Evolutionary conservation across 2,329 filamentous ascomycete genomes (phyloP).

Genomic region (Colletotrichum costaricense): DNA sequence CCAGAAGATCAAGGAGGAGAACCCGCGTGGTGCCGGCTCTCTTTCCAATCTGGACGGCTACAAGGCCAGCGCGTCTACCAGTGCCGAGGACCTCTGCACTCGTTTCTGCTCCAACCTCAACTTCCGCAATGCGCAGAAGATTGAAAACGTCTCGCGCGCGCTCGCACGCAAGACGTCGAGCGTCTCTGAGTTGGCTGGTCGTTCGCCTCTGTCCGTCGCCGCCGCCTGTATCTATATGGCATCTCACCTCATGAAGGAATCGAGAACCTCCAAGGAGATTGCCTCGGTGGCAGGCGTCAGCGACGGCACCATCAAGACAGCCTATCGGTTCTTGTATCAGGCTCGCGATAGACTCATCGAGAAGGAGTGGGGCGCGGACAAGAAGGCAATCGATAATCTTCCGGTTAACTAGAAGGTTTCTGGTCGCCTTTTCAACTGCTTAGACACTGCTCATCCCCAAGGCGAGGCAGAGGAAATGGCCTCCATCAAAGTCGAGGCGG

Average conservation of each 20-base stretch:
- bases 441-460: not conserved
- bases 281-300: constrained; percentile 87
- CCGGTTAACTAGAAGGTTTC: constrained; percentile 53
- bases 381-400: constrained; percentile 77
- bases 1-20: constrained; percentile 75
- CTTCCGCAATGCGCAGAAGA: constrained; percentile 75
- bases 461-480: not conserved
- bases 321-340: constrained; percentile 88
- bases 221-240: constrained; percentile 98
- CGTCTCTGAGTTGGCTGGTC: constrained; percentile 86
- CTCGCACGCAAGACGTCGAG: constrained; percentile 82
- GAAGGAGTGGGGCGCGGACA: constrained; percentile 78
- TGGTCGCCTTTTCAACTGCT: not conserved
- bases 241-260: constrained; percentile 84
- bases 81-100: constrained; percentile 84
- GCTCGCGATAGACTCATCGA: constrained; percentile 81
- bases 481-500: not conserved
- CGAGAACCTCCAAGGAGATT: constrained; percentile 87
- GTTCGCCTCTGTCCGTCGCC: constrained; percentile 92
- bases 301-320: constrained; percentile 95
- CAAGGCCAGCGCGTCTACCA: constrained; percentile 80
- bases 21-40: constrained; percentile 61
- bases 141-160: constrained; percentile 83
- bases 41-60: constrained; percentile 75
- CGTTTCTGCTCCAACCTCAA: constrained; percentile 90